Base-by-base conservation (phyloP, 805 yeast genomes). In the Spathaspora sp. region DNA sequence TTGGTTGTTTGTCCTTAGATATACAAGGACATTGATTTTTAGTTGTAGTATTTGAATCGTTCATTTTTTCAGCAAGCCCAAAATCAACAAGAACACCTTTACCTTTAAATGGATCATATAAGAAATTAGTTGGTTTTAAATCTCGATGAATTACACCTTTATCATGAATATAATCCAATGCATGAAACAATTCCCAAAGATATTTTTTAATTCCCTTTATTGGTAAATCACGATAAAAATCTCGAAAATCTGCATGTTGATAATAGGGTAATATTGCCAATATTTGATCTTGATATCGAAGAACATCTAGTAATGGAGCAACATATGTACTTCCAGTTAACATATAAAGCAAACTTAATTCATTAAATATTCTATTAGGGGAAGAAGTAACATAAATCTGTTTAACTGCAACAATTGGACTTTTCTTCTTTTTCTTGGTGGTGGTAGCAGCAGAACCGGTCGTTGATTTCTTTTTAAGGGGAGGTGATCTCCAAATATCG, bases 361-460 rank as follows among this genome's bases (percentile, higher is more conserved):
- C 99, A 65, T 92, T 92, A 59, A 81, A 83, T 44, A 94, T 93
- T 67, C 99, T 79, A 55, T 83, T 85, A 0, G 98, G 97, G 7
- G 97, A 90, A 1, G 97, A 89, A 0, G 99, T 94, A 18, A 92
- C 98, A 66, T 93, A 92, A 46, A 94, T 90, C 61, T 94, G 82
- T 65, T 94, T 94, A 58, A 94, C 74, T 1, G 99, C 99, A 52
- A 94, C 98, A 48, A 75, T 65, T 44, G 75, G 76, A 57, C 64
- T 75, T 23, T 63, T 64, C 18, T 52, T 42, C 42, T 55, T 75
- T 23, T 63, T 64, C 18, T 51, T 42, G 40, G 54, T 61, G 32
- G 61, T 63, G 16, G 65, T 59, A 8, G 7, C 4, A 31, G 11
- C 14, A 19, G n/a, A n/a, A n/a, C n/a, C n/a, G n/a, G n/a, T n/a